phyloP scores from a whole-genome alignment of 2,329 filamentous ascomycete genomes.

The Huntiella decipiens region DNA sequence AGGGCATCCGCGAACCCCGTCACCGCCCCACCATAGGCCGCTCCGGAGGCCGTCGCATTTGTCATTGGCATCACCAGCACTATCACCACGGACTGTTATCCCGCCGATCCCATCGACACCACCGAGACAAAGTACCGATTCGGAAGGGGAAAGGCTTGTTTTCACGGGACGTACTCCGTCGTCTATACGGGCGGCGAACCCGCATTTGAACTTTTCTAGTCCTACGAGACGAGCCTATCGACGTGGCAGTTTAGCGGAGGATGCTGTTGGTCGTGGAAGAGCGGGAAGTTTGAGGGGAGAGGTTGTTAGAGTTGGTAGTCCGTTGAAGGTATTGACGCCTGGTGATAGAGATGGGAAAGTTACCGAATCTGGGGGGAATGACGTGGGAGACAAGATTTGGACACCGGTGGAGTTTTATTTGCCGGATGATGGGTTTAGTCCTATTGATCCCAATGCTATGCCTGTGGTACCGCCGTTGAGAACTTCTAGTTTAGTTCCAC shows the following conservation, averaged over 20 bases:
- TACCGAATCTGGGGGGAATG: too few relatives aligned
- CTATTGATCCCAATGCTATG: background rate
- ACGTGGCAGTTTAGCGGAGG: background rate
- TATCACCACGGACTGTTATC: constrained; percentile 1
- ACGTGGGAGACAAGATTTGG: too few relatives aligned
- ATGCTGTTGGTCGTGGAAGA: background rate
- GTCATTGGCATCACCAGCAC: too few relatives aligned
- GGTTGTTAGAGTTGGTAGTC: background rate
- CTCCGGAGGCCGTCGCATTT: too few relatives aligned
- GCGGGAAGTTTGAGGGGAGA: background rate
- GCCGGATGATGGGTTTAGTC: background rate
- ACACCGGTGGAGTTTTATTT: background rate
- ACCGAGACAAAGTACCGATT: background rate
- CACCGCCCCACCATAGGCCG: too few relatives aligned
- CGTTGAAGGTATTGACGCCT: background rate
- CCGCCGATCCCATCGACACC: background rate
- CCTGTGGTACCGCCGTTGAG: background rate
- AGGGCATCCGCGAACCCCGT: too few relatives aligned
- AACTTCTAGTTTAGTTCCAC: background rate
- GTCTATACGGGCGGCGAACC: constrained; percentile 7
- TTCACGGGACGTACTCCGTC: background rate
- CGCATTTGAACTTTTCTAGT: constrained; percentile 1
- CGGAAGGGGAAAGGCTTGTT: background rate
- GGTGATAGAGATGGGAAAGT: background rate
- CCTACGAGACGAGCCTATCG: background rate